Percentiles rank a stretch among this genome's conserved stretches.
These are phyloP conservation scores for Malus fusca DNA, from an alignment of 306 rosid species.

Conservation along the genomic window DNA sequence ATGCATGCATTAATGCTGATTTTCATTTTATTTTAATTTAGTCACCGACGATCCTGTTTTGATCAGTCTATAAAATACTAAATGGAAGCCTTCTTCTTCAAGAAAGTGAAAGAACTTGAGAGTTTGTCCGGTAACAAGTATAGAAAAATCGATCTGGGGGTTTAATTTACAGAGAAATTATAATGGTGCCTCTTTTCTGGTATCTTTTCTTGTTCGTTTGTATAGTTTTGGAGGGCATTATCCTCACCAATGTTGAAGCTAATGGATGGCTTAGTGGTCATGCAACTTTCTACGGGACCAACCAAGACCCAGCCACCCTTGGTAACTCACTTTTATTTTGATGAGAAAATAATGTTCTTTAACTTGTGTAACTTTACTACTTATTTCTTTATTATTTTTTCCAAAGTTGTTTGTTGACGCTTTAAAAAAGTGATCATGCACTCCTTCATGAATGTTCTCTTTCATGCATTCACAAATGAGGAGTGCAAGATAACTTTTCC, in stretches of 20 bases:
- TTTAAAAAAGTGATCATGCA: no score
- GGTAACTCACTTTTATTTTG: conserved; percentile 27
- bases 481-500: no score
- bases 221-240: conserved; percentile 15
- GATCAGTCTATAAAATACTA: not conserved
- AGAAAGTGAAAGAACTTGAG: not conserved
- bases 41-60: conserved; percentile 46
- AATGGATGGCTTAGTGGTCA: conserved; percentile 63
- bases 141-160: no score
- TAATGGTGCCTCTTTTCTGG: conserved; percentile 12
- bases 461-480: no score
- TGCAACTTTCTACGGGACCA: conserved; percentile 82
- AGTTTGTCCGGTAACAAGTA: not conserved
- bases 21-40: conserved; percentile 12
- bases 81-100: not conserved
- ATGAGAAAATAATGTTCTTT: no score
- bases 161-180: not conserved
- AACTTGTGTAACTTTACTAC: no score
- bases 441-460: no score
- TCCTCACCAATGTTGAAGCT: conserved; percentile 21
- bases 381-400: no score
- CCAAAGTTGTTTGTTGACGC: no score
- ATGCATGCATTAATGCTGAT: no score
- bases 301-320: conserved; percentile 56
- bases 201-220: conserved; percentile 16